Percentiles rank a stretch among this genome's conserved stretches.
phyloP scores from a whole-genome alignment of 2,329 filamentous ascomycete species.

The Botrytis cinerea region DNA sequence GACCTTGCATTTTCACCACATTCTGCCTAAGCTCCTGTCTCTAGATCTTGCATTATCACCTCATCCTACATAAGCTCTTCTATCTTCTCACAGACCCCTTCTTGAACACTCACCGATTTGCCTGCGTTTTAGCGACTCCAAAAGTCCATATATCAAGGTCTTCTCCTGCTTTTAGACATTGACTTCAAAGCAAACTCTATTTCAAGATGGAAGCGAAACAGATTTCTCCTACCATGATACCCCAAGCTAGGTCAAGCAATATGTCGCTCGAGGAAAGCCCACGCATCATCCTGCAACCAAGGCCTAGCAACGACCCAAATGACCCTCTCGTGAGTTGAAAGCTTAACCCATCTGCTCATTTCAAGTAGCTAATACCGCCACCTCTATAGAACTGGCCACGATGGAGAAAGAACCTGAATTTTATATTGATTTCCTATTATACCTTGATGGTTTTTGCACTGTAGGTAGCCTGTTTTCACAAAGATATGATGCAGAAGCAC shows the following conservation, averaged over 20 bases:
- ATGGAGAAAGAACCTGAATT: neutral
- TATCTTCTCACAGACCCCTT: neutral
- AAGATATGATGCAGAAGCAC: neutral
- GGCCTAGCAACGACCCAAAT: neutral
- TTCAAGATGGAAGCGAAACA: neutral
- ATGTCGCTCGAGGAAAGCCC: neutral
- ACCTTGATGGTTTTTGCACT: neutral
- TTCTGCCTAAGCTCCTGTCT: neutral
- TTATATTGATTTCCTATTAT: neutral
- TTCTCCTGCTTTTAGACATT: neutral
- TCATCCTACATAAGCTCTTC: neutral
- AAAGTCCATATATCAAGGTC: neutral
- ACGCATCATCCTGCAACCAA: neutral
- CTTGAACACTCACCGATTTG: neutral
- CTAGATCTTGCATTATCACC: neutral
- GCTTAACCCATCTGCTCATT: neutral
- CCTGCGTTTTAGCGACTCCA: neutral
- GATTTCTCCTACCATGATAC: neutral
- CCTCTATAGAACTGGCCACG: neutral
- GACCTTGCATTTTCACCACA: neutral
- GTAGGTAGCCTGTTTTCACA: neutral
- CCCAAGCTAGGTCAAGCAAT: neutral
- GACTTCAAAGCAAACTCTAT: neutral
- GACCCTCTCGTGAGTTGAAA: neutral
- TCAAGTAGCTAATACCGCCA: neutral